Percentiles rank a stretch among this genome's conserved stretches.
Evolutionary conservation across 345 rosid species (phyloP).

Genomic region (Populus pruinosa): DNA sequence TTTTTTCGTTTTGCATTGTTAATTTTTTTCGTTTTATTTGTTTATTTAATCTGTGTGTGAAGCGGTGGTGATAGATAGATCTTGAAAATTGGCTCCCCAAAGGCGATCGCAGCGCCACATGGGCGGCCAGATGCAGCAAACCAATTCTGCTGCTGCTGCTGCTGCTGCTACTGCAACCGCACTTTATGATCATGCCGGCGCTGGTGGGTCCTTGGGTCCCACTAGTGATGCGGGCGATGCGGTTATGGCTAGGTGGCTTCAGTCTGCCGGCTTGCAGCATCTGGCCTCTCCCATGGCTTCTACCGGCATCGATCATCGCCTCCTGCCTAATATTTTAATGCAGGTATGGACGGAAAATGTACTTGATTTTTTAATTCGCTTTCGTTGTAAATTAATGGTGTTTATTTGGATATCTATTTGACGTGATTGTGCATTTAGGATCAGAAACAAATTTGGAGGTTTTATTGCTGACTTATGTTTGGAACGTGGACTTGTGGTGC

Average conservation of each 20-base stretch:
- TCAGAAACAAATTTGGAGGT: conserved; percentile 2
- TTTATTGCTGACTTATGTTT: background rate
- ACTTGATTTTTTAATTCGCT: background rate
- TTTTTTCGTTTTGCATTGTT: background rate
- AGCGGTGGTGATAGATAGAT: conserved; percentile 60
- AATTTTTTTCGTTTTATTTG: background rate
- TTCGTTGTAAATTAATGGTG: background rate
- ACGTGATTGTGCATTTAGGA: background rate
- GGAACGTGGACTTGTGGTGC: background rate
- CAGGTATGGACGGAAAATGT: conserved; percentile 47
- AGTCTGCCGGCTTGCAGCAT: conserved; percentile 99
- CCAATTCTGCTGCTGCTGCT: conserved; percentile 75
- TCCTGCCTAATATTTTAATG: conserved; percentile 83
- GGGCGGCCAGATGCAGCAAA: conserved; percentile 99
- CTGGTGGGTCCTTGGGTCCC: conserved; percentile 53
- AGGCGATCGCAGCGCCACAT: conserved; percentile 99
- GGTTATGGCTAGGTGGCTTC: conserved; percentile 98
- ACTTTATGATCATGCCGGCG: conserved; percentile 55
- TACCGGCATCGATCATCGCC: conserved; percentile 70
- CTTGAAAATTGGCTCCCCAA: conserved; percentile 98
- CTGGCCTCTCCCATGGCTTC: conserved; percentile 95
- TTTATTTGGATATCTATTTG: background rate
- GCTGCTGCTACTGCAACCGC: conserved; percentile 90
- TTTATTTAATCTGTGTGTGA: conserved; percentile 19
- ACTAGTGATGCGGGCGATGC: conserved; percentile 82